Evolutionary conservation across 164 flowering plant species (phyloP).

Genomic region (Kalanchoe fedtschenkoi): DNA sequence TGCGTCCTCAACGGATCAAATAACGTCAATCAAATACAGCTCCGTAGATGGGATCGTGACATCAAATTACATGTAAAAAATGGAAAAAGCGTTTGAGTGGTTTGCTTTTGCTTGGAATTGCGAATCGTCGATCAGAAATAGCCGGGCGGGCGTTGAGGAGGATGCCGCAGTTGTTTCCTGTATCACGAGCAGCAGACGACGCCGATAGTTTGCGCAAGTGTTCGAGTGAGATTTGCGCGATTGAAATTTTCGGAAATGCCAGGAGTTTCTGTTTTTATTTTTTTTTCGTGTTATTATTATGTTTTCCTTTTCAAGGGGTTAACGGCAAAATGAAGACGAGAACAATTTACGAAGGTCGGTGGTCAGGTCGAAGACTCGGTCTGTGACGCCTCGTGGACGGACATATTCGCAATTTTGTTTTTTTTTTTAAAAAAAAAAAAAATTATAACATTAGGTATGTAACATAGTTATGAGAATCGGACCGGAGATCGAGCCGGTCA

Average conservation of each 20-base stretch:
- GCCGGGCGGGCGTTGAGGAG: too few relatives aligned
- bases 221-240: background rate
- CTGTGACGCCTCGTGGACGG: background rate
- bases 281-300: too few relatives aligned
- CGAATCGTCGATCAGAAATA: too few relatives aligned
- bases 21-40: background rate
- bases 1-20: background rate
- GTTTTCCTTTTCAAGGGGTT: background rate
- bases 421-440: too few relatives aligned
- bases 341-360: background rate
- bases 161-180: too few relatives aligned
- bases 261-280: background rate
- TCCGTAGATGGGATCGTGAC: conserved; percentile 1
- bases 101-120: too few relatives aligned
- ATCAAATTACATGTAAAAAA: background rate
- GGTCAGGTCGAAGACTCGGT: background rate
- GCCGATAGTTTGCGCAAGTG: background rate
- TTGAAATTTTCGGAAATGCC: background rate
- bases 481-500: too few relatives aligned
- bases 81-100: background rate
- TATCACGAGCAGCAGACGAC: background rate
- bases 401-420: background rate
- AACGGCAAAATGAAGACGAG: background rate
- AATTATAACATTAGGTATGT: too few relatives aligned
- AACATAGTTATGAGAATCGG: too few relatives aligned